A percentile compares a stretch with the other conserved stretches of the same genome.
These are phyloP conservation scores for Eragrostis curvula DNA, from an alignment of 176 grass and related monocot genomes.

Conservation along the genomic window DNA sequence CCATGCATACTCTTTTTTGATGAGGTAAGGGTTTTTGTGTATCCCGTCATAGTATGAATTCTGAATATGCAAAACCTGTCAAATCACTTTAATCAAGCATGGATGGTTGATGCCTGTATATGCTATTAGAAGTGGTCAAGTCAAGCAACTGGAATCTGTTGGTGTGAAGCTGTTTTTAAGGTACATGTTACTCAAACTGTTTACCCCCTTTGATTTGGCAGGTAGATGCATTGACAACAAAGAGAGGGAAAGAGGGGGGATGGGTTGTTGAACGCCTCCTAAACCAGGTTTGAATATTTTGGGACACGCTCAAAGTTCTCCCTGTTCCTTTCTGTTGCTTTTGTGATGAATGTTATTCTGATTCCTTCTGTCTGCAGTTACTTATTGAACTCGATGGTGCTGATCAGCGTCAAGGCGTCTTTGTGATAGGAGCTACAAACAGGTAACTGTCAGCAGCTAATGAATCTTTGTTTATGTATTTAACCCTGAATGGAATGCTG, in stretches of 20 bases:
- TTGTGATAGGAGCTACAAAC: slow-evolving; percentile 92
- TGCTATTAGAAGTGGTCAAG: not conserved
- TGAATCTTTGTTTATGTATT: not conserved
- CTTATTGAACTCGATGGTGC: slow-evolving; percentile 87
- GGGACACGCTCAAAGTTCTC: not conserved
- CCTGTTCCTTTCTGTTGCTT: not conserved
- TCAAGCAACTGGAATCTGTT: not conserved
- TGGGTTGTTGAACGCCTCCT: slow-evolving; percentile 82
- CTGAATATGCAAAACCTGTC: not conserved
- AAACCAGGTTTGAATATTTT: slow-evolving; percentile 64
- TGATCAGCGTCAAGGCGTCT: slow-evolving; percentile 75
- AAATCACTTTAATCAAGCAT: not conserved
- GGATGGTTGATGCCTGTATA: not conserved
- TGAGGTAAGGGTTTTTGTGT: slow-evolving; percentile 57
- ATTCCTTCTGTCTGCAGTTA: slow-evolving; percentile 48
- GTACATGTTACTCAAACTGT: slow-evolving; percentile 5
- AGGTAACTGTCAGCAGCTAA: slow-evolving; percentile 49
- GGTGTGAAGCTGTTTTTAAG: not conserved
- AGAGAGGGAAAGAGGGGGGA: slow-evolving; percentile 76
- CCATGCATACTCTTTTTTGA: slow-evolving; percentile 96
- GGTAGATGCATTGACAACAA: slow-evolving; percentile 93
- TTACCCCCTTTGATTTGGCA: slow-evolving; percentile 38
- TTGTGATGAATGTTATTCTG: not conserved
- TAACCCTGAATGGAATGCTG: not conserved
- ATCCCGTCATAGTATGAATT: not conserved